phyloP scores from a whole-genome alignment of 106 monocot genomes.

The Triglochin maritima region DNA sequence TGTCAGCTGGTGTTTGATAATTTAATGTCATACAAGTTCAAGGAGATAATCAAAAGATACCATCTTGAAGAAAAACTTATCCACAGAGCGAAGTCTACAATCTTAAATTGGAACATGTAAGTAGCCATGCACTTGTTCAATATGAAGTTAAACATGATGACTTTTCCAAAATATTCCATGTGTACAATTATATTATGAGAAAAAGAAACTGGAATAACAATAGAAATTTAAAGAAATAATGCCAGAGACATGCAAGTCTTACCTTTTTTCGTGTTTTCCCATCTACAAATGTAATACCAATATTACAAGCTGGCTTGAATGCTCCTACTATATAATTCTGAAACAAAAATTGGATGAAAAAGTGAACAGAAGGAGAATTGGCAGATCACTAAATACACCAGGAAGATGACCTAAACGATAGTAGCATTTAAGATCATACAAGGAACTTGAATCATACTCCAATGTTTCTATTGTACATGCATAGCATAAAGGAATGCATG shows the following conservation, averaged over 20 bases:
- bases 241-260: neutral
- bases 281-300: slow-evolving; percentile 16
- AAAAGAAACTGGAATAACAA: neutral
- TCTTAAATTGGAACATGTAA: neutral
- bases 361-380: neutral
- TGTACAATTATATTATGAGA: neutral
- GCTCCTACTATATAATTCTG: slow-evolving; percentile 25
- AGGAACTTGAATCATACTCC: too few species aligned
- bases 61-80: neutral
- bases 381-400: too few species aligned
- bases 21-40: too few species aligned
- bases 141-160: neutral
- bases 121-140: neutral
- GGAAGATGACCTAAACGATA: too few species aligned
- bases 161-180: neutral
- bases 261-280: slow-evolving; percentile 27
- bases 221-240: neutral
- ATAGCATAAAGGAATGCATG: too few species aligned
- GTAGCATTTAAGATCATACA: too few species aligned
- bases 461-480: too few species aligned
- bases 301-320: slow-evolving; percentile 15
- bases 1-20: too few species aligned
- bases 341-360: neutral
- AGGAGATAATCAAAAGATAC: too few species aligned
- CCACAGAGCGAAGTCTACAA: neutral